These are phyloP conservation scores for Hyphodiscus sp. DNA, from an alignment of 2,329 filamentous ascomycete genomes.

Conservation along the genomic window DNA sequence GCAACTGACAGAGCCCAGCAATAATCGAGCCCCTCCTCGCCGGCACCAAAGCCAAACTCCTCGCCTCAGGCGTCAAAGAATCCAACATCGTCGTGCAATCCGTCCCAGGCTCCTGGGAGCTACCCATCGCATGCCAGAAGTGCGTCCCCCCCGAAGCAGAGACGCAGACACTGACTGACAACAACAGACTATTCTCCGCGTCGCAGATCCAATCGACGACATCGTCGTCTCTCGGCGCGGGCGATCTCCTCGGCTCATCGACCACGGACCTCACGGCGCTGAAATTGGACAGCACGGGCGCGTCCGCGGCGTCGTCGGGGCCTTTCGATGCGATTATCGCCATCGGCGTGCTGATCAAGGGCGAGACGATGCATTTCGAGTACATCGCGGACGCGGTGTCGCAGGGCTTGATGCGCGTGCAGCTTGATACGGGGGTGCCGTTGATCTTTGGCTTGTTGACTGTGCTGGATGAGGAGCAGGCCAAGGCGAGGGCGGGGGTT, in stretches of 20 bases:
- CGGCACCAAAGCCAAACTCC: slow-evolving; percentile 72
- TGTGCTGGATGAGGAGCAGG: slow-evolving; percentile 82
- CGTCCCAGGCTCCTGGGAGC: slow-evolving; percentile 90
- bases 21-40: slow-evolving; percentile 82
- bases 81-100: slow-evolving; percentile 85
- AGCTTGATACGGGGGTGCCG: slow-evolving; percentile 81
- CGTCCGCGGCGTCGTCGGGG: slow-evolving; percentile 39
- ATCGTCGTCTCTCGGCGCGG: slow-evolving; percentile 55
- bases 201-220: slow-evolving; percentile 75
- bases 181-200: slow-evolving; percentile 66
- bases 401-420: slow-evolving; percentile 89
- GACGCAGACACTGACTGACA: neutral
- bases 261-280: slow-evolving; percentile 59
- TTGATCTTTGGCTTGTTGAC: slow-evolving; percentile 92
- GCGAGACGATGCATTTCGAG: slow-evolving; percentile 98
- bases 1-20: slow-evolving; percentile 29
- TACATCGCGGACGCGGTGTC: slow-evolving; percentile 91
- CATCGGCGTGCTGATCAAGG: slow-evolving; percentile 95
- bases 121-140: slow-evolving; percentile 72
- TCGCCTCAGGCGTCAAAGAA: slow-evolving; percentile 72
- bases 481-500: slow-evolving; percentile 74
- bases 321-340: slow-evolving; percentile 93
- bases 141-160: slow-evolving; percentile 7
- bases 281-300: slow-evolving; percentile 32
- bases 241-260: slow-evolving; percentile 66